Evolutionary conservation across 495 filamentous ascomycete species (phyloP).

Genomic region (Letharia lupina): DNA sequence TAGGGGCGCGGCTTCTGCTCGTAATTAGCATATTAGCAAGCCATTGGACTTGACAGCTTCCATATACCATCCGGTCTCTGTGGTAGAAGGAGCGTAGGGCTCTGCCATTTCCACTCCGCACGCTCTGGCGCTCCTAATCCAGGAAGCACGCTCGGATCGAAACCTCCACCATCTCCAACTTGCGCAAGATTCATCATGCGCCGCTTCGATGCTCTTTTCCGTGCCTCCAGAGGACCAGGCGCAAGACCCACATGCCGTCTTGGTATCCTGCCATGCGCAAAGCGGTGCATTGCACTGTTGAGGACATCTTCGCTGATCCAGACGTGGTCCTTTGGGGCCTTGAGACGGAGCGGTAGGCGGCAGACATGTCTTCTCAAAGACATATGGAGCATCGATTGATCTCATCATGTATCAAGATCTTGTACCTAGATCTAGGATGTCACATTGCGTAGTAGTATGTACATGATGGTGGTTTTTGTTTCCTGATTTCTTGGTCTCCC

Average conservation of each 20-base stretch:
- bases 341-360: slow-evolving; percentile 9
- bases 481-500: too few species aligned
- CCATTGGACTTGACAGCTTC: not conserved
- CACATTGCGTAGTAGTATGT: not conserved
- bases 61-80: not conserved
- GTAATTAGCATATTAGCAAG: slow-evolving; percentile 4
- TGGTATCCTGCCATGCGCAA: slow-evolving; percentile 32
- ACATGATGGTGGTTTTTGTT: not conserved
- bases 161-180: slow-evolving; percentile 24
- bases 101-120: slow-evolving; percentile 23
- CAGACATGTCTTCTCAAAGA: slow-evolving; percentile 20
- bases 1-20: not conserved
- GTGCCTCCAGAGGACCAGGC: slow-evolving; percentile 54
- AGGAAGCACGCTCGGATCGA: slow-evolving; percentile 26
- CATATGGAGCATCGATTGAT: slow-evolving; percentile 16
- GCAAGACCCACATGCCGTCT: slow-evolving; percentile 46
- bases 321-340: slow-evolving; percentile 31
- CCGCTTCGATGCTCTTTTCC: slow-evolving; percentile 43
- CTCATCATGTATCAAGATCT: not conserved
- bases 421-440: not conserved
- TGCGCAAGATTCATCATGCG: slow-evolving; percentile 42
- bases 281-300: slow-evolving; percentile 41
- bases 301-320: slow-evolving; percentile 52
- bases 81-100: not conserved
- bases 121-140: slow-evolving; percentile 20